Percentiles rank a stretch among this genome's conserved stretches.
Conservation (phyloP, 2,329 filamentous ascomycete genomes). For the Colletotrichum brevisporum region DNA sequence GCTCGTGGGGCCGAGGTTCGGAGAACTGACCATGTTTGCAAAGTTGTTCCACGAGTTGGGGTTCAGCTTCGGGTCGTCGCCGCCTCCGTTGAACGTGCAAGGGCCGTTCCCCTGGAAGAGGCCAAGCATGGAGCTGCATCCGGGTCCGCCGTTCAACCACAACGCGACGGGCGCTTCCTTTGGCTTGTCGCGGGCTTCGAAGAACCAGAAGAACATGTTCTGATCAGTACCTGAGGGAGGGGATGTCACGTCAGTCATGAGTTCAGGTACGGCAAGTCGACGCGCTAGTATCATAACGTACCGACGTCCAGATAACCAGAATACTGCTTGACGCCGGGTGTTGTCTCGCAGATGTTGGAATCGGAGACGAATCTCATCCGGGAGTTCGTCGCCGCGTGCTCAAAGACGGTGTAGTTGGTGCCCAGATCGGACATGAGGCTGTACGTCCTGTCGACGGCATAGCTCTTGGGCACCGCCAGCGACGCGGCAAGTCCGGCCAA, state of each 20-base stretch:
- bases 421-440: constrained; percentile 38
- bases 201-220: constrained; percentile 62
- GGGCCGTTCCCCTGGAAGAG: constrained; percentile 61
- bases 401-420: constrained; percentile 59
- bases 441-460: constrained; percentile 38
- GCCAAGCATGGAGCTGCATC: constrained; percentile 55
- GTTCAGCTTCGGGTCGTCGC: constrained; percentile 56
- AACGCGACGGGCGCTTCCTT: constrained; percentile 50
- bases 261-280: constrained; percentile 27
- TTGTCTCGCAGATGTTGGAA: constrained; percentile 66
- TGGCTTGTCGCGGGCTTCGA: constrained; percentile 51
- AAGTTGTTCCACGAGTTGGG: constrained; percentile 58
- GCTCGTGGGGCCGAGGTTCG: not conserved
- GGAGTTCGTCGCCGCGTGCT: constrained; percentile 61
- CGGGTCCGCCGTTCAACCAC: constrained; percentile 58
- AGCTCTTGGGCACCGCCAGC: constrained; percentile 12
- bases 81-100: constrained; percentile 55
- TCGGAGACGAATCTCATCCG: constrained; percentile 64
- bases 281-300: constrained; percentile 3
- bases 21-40: constrained; percentile 53
- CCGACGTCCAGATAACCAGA: constrained; percentile 66
- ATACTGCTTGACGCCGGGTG: constrained; percentile 63
- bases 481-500: constrained; percentile 16
- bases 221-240: constrained; percentile 45
- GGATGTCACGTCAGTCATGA: constrained; percentile 11